These are phyloP conservation scores for Aspergillus floridensis DNA, from an alignment of 2,329 filamentous ascomycete species.

Conservation along the genomic window DNA sequence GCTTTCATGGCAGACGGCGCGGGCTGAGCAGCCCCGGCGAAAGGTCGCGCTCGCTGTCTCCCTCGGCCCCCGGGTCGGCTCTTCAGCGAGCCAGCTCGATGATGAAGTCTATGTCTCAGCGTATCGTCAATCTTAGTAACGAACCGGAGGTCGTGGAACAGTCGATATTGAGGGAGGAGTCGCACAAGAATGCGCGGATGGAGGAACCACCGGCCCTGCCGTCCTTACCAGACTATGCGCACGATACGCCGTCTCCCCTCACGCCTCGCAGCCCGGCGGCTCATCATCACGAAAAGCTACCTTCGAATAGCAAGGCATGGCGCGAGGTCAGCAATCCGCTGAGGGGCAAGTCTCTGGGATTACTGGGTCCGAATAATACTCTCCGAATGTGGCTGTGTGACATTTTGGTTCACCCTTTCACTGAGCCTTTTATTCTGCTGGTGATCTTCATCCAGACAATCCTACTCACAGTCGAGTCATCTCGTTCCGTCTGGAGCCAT, in stretches of 20 bases:
- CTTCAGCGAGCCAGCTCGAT: constrained; percentile 70
- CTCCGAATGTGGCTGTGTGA: constrained; percentile 75
- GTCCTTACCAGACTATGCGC: constrained; percentile 45
- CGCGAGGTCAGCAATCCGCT: constrained; percentile 67
- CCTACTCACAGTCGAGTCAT: constrained; percentile 81
- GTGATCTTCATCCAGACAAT: constrained; percentile 86
- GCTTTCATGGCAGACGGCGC: constrained; percentile 50
- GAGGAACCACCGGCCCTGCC: constrained; percentile 53
- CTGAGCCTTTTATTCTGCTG: constrained; percentile 80
- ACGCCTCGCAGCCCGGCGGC: constrained; percentile 37
- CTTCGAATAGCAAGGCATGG: constrained; percentile 44
- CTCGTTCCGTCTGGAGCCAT: constrained; percentile 64
- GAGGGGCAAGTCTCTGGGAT: constrained; percentile 77
- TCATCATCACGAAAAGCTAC: constrained; percentile 27
- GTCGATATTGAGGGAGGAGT: constrained; percentile 58
- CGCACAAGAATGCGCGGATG: constrained; percentile 52
- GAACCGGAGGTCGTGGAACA: constrained; percentile 81
- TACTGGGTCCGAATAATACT: constrained; percentile 76
- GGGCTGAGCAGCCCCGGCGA: constrained; percentile 52
- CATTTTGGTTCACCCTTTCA: constrained; percentile 78
- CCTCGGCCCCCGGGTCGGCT: constrained; percentile 60
- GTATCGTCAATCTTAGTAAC: constrained; percentile 95
- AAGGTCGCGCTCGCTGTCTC: constrained; percentile 57
- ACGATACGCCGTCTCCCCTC: constrained; percentile 40
- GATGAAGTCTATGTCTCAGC: constrained; percentile 85